Evolutionary conservation across 148 eudicot genomes (phyloP).

Genomic region (Camellia sinensis): DNA sequence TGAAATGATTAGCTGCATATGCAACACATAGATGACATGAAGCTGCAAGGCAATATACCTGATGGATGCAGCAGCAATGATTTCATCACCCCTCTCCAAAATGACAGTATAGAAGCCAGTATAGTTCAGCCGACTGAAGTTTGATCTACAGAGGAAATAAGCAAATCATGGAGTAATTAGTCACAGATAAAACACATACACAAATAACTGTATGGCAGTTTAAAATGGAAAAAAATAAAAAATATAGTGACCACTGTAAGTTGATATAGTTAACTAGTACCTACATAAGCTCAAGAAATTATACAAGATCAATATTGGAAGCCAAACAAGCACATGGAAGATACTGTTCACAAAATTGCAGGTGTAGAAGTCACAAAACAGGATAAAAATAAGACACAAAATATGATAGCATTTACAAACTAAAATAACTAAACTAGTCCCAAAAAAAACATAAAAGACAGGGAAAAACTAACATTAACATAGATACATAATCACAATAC

Average conservation of each 20-base stretch:
- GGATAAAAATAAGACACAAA: not conserved
- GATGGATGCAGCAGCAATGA: constrained; percentile 86
- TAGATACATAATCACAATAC: not conserved
- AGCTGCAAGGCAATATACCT: constrained; percentile 45
- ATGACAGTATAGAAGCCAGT: constrained; percentile 78
- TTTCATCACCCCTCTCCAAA: constrained; percentile 94
- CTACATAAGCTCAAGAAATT: not conserved
- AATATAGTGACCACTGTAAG: not conserved
- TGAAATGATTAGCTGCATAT: not conserved
- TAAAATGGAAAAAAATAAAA: not conserved
- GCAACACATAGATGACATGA: constrained; percentile 1
- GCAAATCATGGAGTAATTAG: not conserved
- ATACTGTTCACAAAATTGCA: not conserved
- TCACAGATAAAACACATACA: not conserved
- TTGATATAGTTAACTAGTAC: not conserved
- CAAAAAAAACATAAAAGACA: not conserved
- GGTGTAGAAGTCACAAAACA: not conserved
- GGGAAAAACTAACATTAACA: not conserved
- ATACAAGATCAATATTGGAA: not conserved
- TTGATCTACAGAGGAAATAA: constrained; percentile 53
- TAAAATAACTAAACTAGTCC: not conserved
- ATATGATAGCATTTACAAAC: not conserved
- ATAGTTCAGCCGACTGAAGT: constrained; percentile 79
- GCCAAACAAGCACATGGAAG: constrained; percentile 1
- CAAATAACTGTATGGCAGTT: not conserved